phyloP scores from a whole-genome alignment of 805 yeast genomes.

The Martiniozyma abietophila region DNA sequence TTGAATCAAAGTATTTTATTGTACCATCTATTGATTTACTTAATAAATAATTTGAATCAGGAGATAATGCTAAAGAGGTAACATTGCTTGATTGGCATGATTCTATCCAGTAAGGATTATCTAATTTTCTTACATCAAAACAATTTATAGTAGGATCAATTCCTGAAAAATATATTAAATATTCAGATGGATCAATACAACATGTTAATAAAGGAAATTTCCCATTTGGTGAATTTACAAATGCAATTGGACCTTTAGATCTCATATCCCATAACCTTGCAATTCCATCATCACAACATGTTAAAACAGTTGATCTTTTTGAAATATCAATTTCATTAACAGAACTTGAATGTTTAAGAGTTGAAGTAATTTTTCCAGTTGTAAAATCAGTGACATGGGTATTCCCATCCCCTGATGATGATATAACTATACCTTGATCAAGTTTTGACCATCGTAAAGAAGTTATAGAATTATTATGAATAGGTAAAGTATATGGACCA shows the following conservation, averaged over 20 bases:
- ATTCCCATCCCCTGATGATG: conserved; percentile 55
- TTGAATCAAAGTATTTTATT: conserved; percentile 48
- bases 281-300: conserved; percentile 62
- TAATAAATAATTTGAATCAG: conserved; percentile 31
- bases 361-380: conserved; percentile 46
- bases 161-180: conserved; percentile 48
- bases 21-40: conserved; percentile 50
- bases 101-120: conserved; percentile 36
- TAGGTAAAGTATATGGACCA: conserved; percentile 1
- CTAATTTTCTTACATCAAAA: conserved; percentile 44
- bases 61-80: conserved; percentile 43
- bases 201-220: conserved; percentile 53
- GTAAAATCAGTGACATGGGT: conserved; percentile 54
- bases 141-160: conserved; percentile 56
- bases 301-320: conserved; percentile 26
- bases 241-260: conserved; percentile 33
- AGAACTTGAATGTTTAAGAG: conserved; percentile 30
- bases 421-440: conserved; percentile 34
- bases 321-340: conserved; percentile 46
- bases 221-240: conserved; percentile 20
- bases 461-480: conserved; percentile 57
- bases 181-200: conserved; percentile 29
- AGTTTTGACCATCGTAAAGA: conserved; percentile 43
- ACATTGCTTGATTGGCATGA: conserved; percentile 39
- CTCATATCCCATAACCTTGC: conserved; percentile 58